Evolutionary conservation across 768 basidiomycete species (phyloP).

Genomic region (Steccherinum ochraceum): DNA sequence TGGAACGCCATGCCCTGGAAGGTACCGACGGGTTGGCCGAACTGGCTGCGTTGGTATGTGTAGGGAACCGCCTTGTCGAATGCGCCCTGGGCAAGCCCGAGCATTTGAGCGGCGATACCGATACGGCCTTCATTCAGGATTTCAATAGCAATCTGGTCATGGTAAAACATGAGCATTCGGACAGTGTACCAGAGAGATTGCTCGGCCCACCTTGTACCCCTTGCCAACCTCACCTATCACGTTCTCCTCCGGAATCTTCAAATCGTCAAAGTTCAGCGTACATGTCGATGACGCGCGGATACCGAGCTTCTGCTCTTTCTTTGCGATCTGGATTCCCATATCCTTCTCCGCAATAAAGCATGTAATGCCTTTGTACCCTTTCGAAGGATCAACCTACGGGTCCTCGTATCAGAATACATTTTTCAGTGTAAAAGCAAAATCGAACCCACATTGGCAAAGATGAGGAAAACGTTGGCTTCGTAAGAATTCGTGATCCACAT

Average conservation of each 20-base stretch:
- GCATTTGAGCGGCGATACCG: conserved; percentile 98
- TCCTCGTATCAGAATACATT: background rate
- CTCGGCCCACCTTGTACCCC: conserved; percentile 69
- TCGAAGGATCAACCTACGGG: conserved; percentile 68
- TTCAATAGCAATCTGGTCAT: conserved; percentile 93
- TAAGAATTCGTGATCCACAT: conserved; percentile 99
- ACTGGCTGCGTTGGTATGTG: conserved; percentile 90
- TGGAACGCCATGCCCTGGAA: conserved; percentile 98
- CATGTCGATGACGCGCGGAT: conserved; percentile 96
- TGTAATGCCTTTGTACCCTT: conserved; percentile 98
- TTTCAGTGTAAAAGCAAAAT: background rate
- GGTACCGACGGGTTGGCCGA: conserved; percentile 87
- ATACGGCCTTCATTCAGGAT: conserved; percentile 96
- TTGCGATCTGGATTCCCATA: conserved; percentile 95
- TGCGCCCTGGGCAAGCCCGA: conserved; percentile 95
- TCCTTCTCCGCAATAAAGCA: conserved; percentile 96
- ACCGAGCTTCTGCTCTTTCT: conserved; percentile 98
- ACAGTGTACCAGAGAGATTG: background rate
- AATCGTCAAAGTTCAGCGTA: conserved; percentile 89
- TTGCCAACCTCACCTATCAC: conserved; percentile 88
- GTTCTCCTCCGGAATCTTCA: conserved; percentile 82
- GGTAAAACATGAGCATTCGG: conserved; percentile 1
- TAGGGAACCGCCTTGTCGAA: conserved; percentile 95
- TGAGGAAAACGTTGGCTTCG: conserved; percentile 87
- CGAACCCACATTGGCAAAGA: conserved; percentile 84